These are phyloP conservation scores for Moelleriella libera DNA, from an alignment of 2,329 filamentous ascomycete species.

Conservation along the genomic window DNA sequence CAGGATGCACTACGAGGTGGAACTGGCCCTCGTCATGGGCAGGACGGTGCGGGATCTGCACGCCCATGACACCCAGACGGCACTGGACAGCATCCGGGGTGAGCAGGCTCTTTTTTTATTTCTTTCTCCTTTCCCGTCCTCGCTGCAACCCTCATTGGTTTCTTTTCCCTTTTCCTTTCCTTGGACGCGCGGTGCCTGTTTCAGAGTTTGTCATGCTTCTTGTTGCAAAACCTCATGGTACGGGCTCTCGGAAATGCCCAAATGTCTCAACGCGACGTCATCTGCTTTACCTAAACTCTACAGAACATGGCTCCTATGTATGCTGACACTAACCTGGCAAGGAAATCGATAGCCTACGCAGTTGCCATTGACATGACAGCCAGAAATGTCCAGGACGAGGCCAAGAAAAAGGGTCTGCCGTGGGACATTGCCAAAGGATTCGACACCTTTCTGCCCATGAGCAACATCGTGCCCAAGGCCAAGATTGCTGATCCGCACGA, in stretches of 20 bases:
- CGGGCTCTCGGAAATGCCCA: too few relatives aligned
- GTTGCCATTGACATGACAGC: conserved; percentile 96
- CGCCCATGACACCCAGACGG: conserved; percentile 58
- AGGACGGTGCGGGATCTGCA: conserved; percentile 65
- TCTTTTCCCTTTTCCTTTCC: too few relatives aligned
- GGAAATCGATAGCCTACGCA: conserved; percentile 51
- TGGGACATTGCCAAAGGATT: conserved; percentile 97
- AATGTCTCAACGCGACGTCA: too few relatives aligned
- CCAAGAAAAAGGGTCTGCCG: conserved; percentile 86
- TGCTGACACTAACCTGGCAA: background rate
- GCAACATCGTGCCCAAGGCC: conserved; percentile 64
- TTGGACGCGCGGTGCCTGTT: too few relatives aligned
- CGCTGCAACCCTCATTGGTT: too few relatives aligned
- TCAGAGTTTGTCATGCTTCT: background rate
- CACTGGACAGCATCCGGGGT: conserved; percentile 73
- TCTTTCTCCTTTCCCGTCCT: background rate
- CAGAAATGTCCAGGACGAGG: conserved; percentile 88
- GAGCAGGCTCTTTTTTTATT: conserved; percentile 9
- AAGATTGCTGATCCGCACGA: conserved; percentile 78
- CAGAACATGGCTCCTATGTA: too few relatives aligned
- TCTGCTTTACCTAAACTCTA: too few relatives aligned
- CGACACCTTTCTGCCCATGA: conserved; percentile 90
- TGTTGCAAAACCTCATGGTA: background rate
- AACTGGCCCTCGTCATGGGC: conserved; percentile 80
- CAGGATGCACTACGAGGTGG: conserved; percentile 86